Base-by-base conservation (phyloP, 169 alveolate species). In the Eimeria acervulina region DNA sequence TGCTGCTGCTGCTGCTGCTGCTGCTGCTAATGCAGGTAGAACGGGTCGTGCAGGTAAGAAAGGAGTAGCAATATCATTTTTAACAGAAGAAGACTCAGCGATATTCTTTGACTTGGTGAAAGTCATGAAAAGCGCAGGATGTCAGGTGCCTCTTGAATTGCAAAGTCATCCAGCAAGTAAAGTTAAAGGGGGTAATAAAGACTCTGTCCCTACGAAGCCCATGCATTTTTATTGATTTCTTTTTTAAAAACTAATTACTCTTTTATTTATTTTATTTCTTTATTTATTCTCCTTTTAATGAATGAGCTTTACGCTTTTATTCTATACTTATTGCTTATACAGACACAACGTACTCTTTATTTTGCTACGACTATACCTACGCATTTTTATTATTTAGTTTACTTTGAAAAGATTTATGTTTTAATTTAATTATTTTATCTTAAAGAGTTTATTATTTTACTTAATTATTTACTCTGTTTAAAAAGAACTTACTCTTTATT, bases 41-140 rank as follows among this genome's bases (percentile, higher is more conserved):
- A n/a, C 99, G 10, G 99, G 99, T 10, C 98, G 99, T 80, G 99
- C 99, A 4, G 99, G 99, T 8, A 98, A 98, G 91, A 98, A 98
- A 97, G 99, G 99, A 10, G 89, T 98, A 95, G 99, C 99, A 13
- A 98, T 98, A 12, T 98, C 99, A 19, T 98, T 99, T 68, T 95
- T 99, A 21, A 98, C 99, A 1, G 99, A 98, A 55, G 99, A 98
- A n/a, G 99, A 99, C 90, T n/a, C 92, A 2, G 90, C 61, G 13
- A 40, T 95, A 8, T 98, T 98, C 97, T 98, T 98, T 78, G 99
- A 99, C 96, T 97, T 99, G 70, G 98, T 97, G 90, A 99, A 98
- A 94, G 98, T 96, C 95, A 97, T 99, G 66, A 47, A 98, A 33
- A 97, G 99, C 80, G 98, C 99, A 47, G 98, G 97, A 51, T 97